Evolutionary conservation across 2,329 filamentous ascomycete genomes (phyloP).

Genomic region (Talaromyces atroroseus): DNA sequence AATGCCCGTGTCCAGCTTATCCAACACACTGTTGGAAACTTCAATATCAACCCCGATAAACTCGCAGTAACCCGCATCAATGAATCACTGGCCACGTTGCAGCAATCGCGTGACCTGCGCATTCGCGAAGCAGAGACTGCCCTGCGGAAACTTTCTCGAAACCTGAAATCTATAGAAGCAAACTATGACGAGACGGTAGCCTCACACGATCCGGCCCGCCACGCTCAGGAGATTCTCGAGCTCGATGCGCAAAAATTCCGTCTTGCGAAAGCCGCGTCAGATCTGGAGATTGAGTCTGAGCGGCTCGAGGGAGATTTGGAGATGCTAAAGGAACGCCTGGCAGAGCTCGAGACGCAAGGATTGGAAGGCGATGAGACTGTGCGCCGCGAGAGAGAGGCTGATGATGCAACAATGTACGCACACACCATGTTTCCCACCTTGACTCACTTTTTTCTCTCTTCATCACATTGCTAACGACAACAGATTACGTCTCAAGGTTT

Average conservation of each 20-base stretch:
- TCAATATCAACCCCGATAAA: constrained; percentile 89
- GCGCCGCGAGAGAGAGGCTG: constrained; percentile 47
- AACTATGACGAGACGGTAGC: constrained; percentile 72
- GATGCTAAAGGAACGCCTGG: constrained; percentile 66
- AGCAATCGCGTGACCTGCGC: constrained; percentile 74
- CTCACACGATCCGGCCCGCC: constrained; percentile 69
- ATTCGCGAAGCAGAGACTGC: constrained; percentile 63
- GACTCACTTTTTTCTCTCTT: too few species aligned
- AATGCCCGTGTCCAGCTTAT: constrained; percentile 60
- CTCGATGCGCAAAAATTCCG: constrained; percentile 93
- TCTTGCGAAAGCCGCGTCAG: constrained; percentile 81
- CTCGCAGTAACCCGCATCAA: constrained; percentile 74
- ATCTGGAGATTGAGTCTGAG: constrained; percentile 92
- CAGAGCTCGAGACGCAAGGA: constrained; percentile 80
- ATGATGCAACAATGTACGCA: constrained; percentile 44
- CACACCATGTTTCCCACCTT: neutral
- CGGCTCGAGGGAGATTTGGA: constrained; percentile 73
- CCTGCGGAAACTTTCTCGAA: constrained; percentile 67
- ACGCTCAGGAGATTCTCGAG: constrained; percentile 76
- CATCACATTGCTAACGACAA: neutral
- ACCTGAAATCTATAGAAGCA: constrained; percentile 65
- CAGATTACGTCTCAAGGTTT: constrained; percentile 79
- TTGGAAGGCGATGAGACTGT: constrained; percentile 62
- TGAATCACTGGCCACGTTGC: constrained; percentile 76
- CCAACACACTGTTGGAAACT: constrained; percentile 84